phyloP scores from a whole-genome alignment of 331 rosid species.

The Malus hybrid region DNA sequence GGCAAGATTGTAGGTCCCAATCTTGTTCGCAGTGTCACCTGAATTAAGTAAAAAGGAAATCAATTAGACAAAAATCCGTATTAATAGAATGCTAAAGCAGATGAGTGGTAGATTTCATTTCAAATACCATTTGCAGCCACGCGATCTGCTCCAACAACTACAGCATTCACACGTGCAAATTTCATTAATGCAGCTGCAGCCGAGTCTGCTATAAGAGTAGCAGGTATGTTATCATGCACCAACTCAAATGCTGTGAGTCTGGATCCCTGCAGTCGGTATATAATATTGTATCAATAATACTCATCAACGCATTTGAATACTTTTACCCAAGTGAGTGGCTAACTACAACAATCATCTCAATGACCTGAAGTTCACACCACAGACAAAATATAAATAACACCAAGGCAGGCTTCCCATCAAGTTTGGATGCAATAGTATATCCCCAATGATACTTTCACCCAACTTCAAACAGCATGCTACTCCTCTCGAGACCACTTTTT shows the following conservation, averaged over 20 bases:
- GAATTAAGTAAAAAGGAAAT: conserved; percentile 15
- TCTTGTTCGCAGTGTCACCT: conserved; percentile 99
- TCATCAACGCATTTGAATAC: background rate
- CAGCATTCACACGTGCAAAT: conserved; percentile 64
- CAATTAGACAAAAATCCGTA: background rate
- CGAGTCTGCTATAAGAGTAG: conserved; percentile 91
- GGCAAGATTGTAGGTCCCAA: conserved; percentile 93
- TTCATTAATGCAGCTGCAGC: conserved; percentile 85
- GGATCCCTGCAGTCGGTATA: conserved; percentile 58
- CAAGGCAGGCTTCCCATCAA: background rate
- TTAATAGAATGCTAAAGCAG: background rate
- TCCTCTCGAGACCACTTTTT: too few species aligned
- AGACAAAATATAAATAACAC: too few species aligned
- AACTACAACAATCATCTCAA: background rate
- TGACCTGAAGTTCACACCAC: background rate
- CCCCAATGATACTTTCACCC: background rate
- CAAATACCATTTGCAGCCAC: conserved; percentile 79
- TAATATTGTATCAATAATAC: background rate
- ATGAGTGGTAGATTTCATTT: background rate
- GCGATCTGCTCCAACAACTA: conserved; percentile 94
- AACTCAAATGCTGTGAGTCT: conserved; percentile 93
- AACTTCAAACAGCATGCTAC: background rate
- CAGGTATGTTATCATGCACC: conserved; percentile 87
- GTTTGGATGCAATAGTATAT: background rate
- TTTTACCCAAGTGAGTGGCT: background rate